A percentile compares a stretch with the other conserved stretches of the same genome.
phyloP scores from a whole-genome alignment of 2,329 filamentous ascomycete species.

The Talaromyces sp. region DNA sequence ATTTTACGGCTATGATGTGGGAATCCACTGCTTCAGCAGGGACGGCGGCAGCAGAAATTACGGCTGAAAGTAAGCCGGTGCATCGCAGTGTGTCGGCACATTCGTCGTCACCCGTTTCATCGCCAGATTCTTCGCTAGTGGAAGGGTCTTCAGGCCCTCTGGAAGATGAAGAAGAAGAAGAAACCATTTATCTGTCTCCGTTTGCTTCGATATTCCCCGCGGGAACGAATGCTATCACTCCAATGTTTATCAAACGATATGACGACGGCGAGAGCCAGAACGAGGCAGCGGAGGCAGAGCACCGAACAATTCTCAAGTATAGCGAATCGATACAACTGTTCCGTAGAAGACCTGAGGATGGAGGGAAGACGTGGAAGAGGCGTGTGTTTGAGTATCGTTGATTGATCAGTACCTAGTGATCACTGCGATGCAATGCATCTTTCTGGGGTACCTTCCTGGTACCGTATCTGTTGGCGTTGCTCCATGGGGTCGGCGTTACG shows the following conservation, averaged over 20 bases:
- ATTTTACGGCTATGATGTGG: constrained; percentile 7
- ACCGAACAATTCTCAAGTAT: constrained; percentile 26
- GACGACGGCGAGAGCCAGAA: neutral
- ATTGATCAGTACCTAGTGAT: neutral
- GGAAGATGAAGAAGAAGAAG: neutral
- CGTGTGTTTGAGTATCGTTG: constrained; percentile 35
- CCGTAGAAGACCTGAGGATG: constrained; percentile 29
- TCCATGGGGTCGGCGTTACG: neutral
- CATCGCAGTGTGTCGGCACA: neutral
- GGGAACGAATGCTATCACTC: constrained; percentile 9
- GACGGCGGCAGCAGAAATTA: neutral
- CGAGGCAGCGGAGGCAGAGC: neutral
- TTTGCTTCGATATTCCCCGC: constrained; percentile 16
- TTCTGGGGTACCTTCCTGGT: neutral
- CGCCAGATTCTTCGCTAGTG: neutral
- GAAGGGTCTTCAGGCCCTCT: neutral
- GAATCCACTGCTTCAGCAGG: neutral
- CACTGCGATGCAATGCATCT: constrained; percentile 1
- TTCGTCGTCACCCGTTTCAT: constrained; percentile 6
- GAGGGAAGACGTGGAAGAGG: constrained; percentile 31
- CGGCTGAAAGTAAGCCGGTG: neutral
- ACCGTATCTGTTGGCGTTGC: neutral
- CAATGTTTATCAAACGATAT: constrained; percentile 10
- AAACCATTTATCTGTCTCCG: constrained; percentile 4
- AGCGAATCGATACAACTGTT: constrained; percentile 33